Percentiles rank a stretch among this genome's conserved stretches.
Evolutionary conservation across 345 rosid species (phyloP).

Genomic region (Viola odorata): DNA sequence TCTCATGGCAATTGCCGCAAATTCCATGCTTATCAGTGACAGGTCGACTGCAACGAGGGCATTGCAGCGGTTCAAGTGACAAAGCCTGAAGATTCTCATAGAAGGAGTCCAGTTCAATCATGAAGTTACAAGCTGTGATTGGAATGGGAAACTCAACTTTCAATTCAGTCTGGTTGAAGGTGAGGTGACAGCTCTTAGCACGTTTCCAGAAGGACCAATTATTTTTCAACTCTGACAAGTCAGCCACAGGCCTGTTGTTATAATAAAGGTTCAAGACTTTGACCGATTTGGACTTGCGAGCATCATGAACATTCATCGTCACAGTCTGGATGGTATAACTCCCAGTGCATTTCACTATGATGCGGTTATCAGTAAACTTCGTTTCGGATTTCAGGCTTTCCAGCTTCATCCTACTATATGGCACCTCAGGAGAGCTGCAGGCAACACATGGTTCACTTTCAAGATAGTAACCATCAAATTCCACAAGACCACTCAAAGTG

Average conservation of each 20-base stretch:
- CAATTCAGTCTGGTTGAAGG: slow-evolving; percentile 93
- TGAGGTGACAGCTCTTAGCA: slow-evolving; percentile 95
- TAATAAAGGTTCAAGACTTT: slow-evolving; percentile 91
- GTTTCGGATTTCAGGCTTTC: slow-evolving; percentile 98
- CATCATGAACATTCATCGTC: slow-evolving; percentile 98
- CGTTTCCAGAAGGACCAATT: slow-evolving; percentile 98
- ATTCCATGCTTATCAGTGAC: slow-evolving; percentile 97
- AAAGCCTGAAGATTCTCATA: slow-evolving; percentile 99
- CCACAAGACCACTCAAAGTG: slow-evolving; percentile 87
- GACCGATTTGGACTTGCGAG: slow-evolving; percentile 94
- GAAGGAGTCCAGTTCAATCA: slow-evolving; percentile 99
- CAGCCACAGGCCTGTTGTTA: slow-evolving; percentile 95
- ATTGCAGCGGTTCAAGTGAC: slow-evolving; percentile 94
- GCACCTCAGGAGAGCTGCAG: slow-evolving; percentile 99
- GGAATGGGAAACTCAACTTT: slow-evolving; percentile 98
- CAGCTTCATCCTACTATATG: slow-evolving; percentile 93
- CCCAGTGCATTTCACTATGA: slow-evolving; percentile 95
- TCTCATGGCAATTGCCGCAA: slow-evolving; percentile 96
- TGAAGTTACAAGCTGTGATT: slow-evolving; percentile 96
- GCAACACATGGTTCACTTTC: slow-evolving; percentile 99
- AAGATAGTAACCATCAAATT: slow-evolving; percentile 97
- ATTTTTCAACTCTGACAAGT: slow-evolving; percentile 93
- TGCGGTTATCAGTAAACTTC: slow-evolving; percentile 94
- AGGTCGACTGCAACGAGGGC: slow-evolving; percentile 97
- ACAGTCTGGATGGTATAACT: slow-evolving; percentile 97